phyloP scores from a whole-genome alignment of 495 filamentous ascomycete species.

The Entonaema liquescens region DNA sequence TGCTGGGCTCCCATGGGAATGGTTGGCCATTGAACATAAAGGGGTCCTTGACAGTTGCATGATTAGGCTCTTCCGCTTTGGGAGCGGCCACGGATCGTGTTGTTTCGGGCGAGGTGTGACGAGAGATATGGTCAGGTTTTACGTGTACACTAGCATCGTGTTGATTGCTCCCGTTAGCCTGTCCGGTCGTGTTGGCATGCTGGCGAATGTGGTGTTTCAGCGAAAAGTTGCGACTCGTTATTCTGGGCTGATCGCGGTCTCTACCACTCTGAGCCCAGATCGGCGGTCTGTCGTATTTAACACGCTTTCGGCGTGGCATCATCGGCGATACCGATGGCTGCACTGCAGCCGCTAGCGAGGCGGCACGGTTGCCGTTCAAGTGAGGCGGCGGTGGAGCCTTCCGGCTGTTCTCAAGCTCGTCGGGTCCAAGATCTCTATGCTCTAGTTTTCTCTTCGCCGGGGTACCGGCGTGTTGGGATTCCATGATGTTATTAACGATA shows the following conservation, averaged over 20 bases:
- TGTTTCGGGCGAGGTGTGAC: slow-evolving; percentile 59
- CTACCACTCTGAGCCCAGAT: slow-evolving; percentile 54
- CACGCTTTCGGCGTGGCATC: slow-evolving; percentile 50
- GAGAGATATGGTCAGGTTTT: slow-evolving; percentile 51
- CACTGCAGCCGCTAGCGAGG: slow-evolving; percentile 29
- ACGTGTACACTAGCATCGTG: slow-evolving; percentile 33
- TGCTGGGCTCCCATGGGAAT: slow-evolving; percentile 76
- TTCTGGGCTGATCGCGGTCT: slow-evolving; percentile 33
- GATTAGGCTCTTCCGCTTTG: slow-evolving; percentile 34
- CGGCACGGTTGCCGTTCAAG: slow-evolving; percentile 51
- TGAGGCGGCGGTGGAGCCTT: slow-evolving; percentile 54
- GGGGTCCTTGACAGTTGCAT: slow-evolving; percentile 16
- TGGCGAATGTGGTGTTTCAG: slow-evolving; percentile 47
- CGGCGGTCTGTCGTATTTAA: slow-evolving; percentile 50
- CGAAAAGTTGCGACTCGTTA: slow-evolving; percentile 49
- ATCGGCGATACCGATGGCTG: slow-evolving; percentile 42
- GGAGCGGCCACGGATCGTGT: slow-evolving; percentile 46
- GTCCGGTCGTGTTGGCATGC: slow-evolving; percentile 33
- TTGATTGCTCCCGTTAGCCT: slow-evolving; percentile 49
- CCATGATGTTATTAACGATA: slow-evolving; percentile 42
- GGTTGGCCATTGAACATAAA: slow-evolving; percentile 40
- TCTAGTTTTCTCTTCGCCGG: slow-evolving; percentile 64
- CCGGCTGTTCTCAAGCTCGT: slow-evolving; percentile 55
- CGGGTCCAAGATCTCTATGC: slow-evolving; percentile 56
- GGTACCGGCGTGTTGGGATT: slow-evolving; percentile 46